These are phyloP conservation scores for Podila clonocystis DNA, from an alignment of 192 early-diverging fungal genomes.

Conservation along the genomic window DNA sequence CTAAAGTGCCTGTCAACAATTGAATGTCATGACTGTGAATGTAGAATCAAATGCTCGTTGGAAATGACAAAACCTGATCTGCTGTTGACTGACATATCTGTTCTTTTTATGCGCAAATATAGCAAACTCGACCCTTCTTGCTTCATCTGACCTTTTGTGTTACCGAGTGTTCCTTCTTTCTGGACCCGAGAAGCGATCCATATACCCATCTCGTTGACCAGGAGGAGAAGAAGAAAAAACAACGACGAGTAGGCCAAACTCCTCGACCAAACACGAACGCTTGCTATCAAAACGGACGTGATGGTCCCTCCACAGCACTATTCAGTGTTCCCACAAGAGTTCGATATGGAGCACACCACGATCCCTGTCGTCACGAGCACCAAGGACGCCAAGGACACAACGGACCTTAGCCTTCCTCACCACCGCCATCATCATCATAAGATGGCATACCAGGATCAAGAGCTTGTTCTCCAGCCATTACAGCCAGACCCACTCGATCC, in stretches of 20 bases:
- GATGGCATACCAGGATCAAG: neutral
- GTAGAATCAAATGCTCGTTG: too few species aligned
- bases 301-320: constrained; percentile 49
- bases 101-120: too few species aligned
- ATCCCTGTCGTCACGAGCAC: neutral
- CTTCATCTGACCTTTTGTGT: neutral
- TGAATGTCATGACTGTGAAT: too few species aligned
- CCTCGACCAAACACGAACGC: too few species aligned
- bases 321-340: constrained; percentile 39
- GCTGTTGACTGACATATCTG: too few species aligned
- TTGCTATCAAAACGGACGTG: neutral
- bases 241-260: neutral
- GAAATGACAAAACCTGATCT: too few species aligned
- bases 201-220: neutral
- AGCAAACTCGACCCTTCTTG: neutral
- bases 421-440: neutral
- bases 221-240: neutral
- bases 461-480: neutral
- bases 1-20: too few species aligned
- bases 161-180: neutral
- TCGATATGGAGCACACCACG: constrained; percentile 8
- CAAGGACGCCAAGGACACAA: constrained; percentile 1
- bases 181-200: neutral
- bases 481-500: constrained; percentile 9
- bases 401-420: neutral